Base-by-base conservation (phyloP, 805 yeast genomes). In the Jamesozyma piceae region DNA sequence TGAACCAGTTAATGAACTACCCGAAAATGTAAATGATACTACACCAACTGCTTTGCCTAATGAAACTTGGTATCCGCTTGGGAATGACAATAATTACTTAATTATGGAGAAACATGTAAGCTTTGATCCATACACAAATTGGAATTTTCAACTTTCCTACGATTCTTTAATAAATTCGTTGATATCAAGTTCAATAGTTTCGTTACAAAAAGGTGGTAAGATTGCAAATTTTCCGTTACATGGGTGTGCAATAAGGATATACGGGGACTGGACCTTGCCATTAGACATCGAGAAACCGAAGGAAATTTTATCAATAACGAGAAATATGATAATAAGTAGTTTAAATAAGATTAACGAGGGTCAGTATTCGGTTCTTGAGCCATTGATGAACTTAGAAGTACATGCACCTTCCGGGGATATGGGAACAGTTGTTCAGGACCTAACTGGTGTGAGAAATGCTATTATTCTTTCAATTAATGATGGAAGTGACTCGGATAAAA, bases 341-440 rank as follows among this genome's bases (percentile, higher is more conserved):
- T 45, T 79, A 5, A 49, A 49, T 3, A 48, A 52, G 5, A 38
- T 46, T 1, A 14, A 41, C 4, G 42, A 57, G 2, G 44, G 42
- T 0, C 50, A 60, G 2, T 77, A 74, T 55, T 72, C 80, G 1
- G 60, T 89, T 1, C 67, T 90, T 60, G 97, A 92, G 62, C 98
- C 98, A 0, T 70, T 83, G 24, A 90, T 92, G 97, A 69, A 73
- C 29, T 80, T 88, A 4, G 69, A 69, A 6, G 78, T 92, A 1
- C 74, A 71, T 40, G 81, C 80, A 2, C 72, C 72, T 42, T 82
- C 87, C 26, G 81, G 75, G 43, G 84, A 82, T 44, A 63, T 90
- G 50, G 97, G 97, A 18, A 71, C 71, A 29, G 92, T 92, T 1
- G 73, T 86, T 32, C 94, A 86, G 51, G 98, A 92, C 57, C 64